These are phyloP conservation scores for Hericium coralloides DNA, from an alignment of 768 basidiomycete species.

Conservation along the genomic window DNA sequence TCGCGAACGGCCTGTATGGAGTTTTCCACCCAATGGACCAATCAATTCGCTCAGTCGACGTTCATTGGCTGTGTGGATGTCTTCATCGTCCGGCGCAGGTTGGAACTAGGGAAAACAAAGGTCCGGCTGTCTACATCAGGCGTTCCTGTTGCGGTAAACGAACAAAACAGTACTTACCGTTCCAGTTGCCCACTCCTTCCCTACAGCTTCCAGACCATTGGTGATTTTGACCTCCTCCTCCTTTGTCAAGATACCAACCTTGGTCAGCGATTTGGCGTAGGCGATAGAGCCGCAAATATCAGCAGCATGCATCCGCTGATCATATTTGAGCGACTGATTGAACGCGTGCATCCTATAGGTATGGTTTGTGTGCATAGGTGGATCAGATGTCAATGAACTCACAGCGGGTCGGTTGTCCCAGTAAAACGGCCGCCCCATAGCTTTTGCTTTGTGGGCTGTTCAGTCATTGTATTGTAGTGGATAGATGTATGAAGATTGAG, in stretches of 20 bases:
- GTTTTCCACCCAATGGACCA: conserved; percentile 86
- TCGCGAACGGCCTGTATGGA: conserved; percentile 94
- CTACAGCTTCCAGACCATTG: conserved; percentile 66
- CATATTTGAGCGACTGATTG: conserved; percentile 93
- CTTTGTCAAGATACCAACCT: conserved; percentile 70
- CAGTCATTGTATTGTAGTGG: conserved; percentile 19
- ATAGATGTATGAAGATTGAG: background rate
- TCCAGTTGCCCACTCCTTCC: conserved; percentile 78
- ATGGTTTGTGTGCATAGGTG: background rate
- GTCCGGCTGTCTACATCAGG: too few species aligned
- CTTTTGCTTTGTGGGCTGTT: conserved; percentile 54
- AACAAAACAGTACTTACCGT: conserved; percentile 42
- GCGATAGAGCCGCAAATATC: conserved; percentile 95
- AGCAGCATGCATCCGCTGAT: conserved; percentile 86
- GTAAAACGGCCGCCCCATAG: conserved; percentile 87
- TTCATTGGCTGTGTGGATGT: conserved; percentile 99
- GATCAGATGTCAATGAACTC: conserved; percentile 18
- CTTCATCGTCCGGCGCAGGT: conserved; percentile 84
- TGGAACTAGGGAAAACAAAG: conserved; percentile 45
- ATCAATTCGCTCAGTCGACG: conserved; percentile 89
- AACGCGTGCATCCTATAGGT: conserved; percentile 84
- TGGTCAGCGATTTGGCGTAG: conserved; percentile 80
- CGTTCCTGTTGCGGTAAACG: too few species aligned
- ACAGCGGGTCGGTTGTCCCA: conserved; percentile 83
- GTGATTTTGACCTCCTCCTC: conserved; percentile 70